Evolutionary conservation across 257 asterid genomes (phyloP).

Genomic region (Rhazya stricta): DNA sequence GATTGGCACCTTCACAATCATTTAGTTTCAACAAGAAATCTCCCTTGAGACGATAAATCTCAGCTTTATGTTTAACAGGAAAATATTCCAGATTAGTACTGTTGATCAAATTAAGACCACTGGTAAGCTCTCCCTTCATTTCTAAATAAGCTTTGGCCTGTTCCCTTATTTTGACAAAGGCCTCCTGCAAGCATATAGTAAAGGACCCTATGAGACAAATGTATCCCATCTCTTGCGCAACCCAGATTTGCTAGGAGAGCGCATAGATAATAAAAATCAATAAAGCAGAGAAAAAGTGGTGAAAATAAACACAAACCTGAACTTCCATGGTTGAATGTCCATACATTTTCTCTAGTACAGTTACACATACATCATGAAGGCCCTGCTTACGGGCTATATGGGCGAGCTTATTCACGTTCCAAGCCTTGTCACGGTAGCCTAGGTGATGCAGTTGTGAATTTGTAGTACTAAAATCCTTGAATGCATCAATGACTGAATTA

Average conservation of each 20-base stretch:
- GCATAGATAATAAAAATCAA: constrained; percentile 2
- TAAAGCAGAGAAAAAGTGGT: constrained; percentile 11
- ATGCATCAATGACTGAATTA: constrained; percentile 90
- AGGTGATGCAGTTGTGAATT: constrained; percentile 91
- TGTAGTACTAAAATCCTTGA: constrained; percentile 75
- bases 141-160: constrained; percentile 97
- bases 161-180: constrained; percentile 93
- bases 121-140: constrained; percentile 96
- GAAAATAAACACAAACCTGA: constrained; percentile 49
- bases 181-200: constrained; percentile 63
- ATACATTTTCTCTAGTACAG: constrained; percentile 91
- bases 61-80: constrained; percentile 92
- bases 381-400: constrained; percentile 95
- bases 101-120: constrained; percentile 89
- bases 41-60: constrained; percentile 90
- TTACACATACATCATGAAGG: constrained; percentile 83
- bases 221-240: neutral
- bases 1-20: constrained; percentile 97
- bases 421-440: constrained; percentile 98
- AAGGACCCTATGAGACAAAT: constrained; percentile 5
- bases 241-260: neutral
- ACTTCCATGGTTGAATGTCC: constrained; percentile 99
- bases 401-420: constrained; percentile 99
- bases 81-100: constrained; percentile 95
- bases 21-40: constrained; percentile 87